Evolutionary conservation across 306 rosid species (phyloP), one percentile per base, ranked within the genome.

Genomic region (Castanea sativa): DNA sequence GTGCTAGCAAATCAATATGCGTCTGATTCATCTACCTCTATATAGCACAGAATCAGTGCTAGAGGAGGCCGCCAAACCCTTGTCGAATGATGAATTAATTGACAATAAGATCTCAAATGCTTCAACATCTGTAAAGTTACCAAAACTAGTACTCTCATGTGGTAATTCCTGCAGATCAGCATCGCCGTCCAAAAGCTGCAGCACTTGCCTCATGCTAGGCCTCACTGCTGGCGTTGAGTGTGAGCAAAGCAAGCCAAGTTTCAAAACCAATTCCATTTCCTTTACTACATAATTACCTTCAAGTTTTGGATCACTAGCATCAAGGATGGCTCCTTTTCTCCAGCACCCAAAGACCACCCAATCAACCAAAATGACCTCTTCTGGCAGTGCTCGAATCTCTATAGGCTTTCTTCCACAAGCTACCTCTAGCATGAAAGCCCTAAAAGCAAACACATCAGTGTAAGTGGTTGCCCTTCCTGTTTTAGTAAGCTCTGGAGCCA

Each of bases 351-450:
- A 86, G 6, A 92, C 94, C 84, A 92, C 94, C 84, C 74, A 83
- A 43, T 92, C 94, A 71, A 90, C 86, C 82, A 92, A 81, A 33
- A 86, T 79, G 25, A 70, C 27, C 38, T 77, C 89, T 25, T 85
- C 87, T 18, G 71, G 55, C 19, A 32, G 83, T 2, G 73, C 74
- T 56, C 57, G 70, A 15, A 76, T 81, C 51, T 90, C 84, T 21
- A 89, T 84, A 0, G 97, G 96, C 82, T 88, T 89, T 58, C 91
- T 86, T 45, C 97, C 96, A 63, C 96, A 88, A 3, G 78, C 86
- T 10, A 91, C 92, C 65, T 92, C 97, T 0, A 92, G 87, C 69
- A 91, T 19, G 60, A 91, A 85, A 14, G 89, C 89, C 14, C 93
- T 92, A 55, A 88, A 92, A 23, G 92, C 84, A 67, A 77, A 92